These are phyloP conservation scores for Colletotrichum lini DNA, from an alignment of 2,329 filamentous ascomycete genomes.

Conservation along the genomic window DNA sequence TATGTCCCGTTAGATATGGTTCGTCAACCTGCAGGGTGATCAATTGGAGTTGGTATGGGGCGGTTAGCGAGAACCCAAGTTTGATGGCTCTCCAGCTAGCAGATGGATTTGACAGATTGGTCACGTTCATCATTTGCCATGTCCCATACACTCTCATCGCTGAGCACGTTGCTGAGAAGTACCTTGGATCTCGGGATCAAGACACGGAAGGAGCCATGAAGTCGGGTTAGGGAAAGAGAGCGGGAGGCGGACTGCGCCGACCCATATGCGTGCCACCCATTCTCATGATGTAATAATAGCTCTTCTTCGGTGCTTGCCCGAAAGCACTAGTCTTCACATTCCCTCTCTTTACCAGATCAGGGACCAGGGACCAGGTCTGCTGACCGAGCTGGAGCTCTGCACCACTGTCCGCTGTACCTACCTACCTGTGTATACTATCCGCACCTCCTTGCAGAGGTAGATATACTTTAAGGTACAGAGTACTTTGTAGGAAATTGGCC, in stretches of 20 bases:
- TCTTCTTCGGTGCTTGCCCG: slow-evolving; percentile 39
- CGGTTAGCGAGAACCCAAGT: neutral
- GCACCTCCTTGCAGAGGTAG: no score
- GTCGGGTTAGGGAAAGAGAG: neutral
- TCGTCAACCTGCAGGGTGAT: neutral
- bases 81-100: no score
- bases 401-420: no score
- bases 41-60: neutral
- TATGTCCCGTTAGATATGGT: neutral
- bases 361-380: slow-evolving; percentile 3
- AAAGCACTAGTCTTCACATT: slow-evolving; percentile 17
- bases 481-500: neutral
- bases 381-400: neutral
- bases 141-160: neutral
- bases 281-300: slow-evolving; percentile 38
- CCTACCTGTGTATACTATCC: no score
- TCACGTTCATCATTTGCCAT: neutral
- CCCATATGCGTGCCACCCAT: neutral
- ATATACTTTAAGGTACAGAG: no score
- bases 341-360: slow-evolving; percentile 5
- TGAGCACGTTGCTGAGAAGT: neutral
- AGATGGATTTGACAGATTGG: slow-evolving; percentile 2
- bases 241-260: slow-evolving; percentile 1
- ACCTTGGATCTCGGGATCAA: neutral
- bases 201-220: slow-evolving; percentile 7